These are phyloP conservation scores for Phytopythium boreale DNA, from an alignment of 352 stramenopile genomes.

Conservation along the genomic window DNA sequence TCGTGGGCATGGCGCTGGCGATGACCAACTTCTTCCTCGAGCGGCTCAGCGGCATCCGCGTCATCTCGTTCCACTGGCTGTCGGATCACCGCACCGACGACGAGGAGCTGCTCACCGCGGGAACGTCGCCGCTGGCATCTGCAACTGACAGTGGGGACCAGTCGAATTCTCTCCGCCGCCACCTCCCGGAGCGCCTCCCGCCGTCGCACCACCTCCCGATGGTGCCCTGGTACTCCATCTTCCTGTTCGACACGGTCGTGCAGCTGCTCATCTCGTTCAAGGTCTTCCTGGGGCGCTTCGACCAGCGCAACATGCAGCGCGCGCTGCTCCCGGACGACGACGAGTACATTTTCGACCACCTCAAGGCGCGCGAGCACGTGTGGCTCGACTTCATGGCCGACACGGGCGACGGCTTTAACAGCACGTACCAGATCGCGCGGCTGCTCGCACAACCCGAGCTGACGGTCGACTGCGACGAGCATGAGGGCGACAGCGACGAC, in stretches of 20 bases:
- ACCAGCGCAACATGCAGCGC: conserved; percentile 90
- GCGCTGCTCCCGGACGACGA: conserved; percentile 71
- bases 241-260: conserved; percentile 90
- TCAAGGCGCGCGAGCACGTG: conserved; percentile 71
- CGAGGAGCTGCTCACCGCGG: conserved; percentile 33
- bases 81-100: conserved; percentile 39
- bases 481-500: background rate
- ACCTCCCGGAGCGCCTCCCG: conserved; percentile 55
- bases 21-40: conserved; percentile 86
- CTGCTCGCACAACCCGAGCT: conserved; percentile 89
- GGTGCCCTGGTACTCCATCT: conserved; percentile 94
- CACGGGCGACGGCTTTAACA: conserved; percentile 93
- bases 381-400: conserved; percentile 95
- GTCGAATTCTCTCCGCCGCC: background rate
- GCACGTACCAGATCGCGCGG: conserved; percentile 90
- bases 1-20: conserved; percentile 70
- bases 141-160: background rate
- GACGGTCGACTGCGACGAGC: conserved; percentile 55
- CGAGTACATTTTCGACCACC: conserved; percentile 82
- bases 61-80: conserved; percentile 82
- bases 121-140: background rate
- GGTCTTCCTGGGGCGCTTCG: conserved; percentile 90
- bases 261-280: conserved; percentile 92
- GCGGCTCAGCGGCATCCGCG: conserved; percentile 69
- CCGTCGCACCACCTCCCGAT: conserved; percentile 83